These are phyloP conservation scores for Candida chauliodis DNA, from an alignment of 805 yeast species.

Conservation along the genomic window DNA sequence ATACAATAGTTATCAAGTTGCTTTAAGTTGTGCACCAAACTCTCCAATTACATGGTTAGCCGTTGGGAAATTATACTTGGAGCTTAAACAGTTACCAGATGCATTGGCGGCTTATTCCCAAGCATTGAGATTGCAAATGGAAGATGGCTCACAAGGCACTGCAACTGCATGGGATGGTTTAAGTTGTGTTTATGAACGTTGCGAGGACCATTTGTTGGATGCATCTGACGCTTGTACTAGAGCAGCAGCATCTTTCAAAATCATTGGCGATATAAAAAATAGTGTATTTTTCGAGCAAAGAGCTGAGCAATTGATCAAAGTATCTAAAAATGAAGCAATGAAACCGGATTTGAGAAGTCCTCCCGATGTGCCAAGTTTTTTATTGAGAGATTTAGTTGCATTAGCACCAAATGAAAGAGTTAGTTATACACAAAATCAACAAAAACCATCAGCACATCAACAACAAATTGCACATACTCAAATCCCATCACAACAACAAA, in stretches of 20 bases:
- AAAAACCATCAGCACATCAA: slow-evolving; percentile 14
- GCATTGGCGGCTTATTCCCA: slow-evolving; percentile 67
- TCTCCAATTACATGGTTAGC: slow-evolving; percentile 66
- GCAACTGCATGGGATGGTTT: slow-evolving; percentile 68
- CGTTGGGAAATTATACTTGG: slow-evolving; percentile 58
- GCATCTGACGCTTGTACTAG: slow-evolving; percentile 58
- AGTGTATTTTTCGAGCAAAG: slow-evolving; percentile 43
- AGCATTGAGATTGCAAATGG: slow-evolving; percentile 51
- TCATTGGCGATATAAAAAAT: slow-evolving; percentile 42
- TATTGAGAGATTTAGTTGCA: slow-evolving; percentile 42
- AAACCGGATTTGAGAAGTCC: slow-evolving; percentile 44
- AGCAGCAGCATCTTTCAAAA: slow-evolving; percentile 47
- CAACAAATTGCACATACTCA: slow-evolving; percentile 14
- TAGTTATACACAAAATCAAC: slow-evolving; percentile 35
- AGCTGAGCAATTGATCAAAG: slow-evolving; percentile 40
- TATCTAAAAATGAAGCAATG: slow-evolving; percentile 41
- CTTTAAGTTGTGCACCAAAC: slow-evolving; percentile 48
- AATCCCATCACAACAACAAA: slow-evolving; percentile 19
- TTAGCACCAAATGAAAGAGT: slow-evolving; percentile 40
- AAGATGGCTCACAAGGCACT: slow-evolving; percentile 43
- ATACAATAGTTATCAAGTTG: slow-evolving; percentile 53
- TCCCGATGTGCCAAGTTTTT: slow-evolving; percentile 44
- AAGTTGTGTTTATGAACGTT: slow-evolving; percentile 58
- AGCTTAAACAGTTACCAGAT: slow-evolving; percentile 58
- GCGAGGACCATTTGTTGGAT: slow-evolving; percentile 57